These are phyloP conservation scores for Ramularia endophylla DNA, from an alignment of 2,329 filamentous ascomycete species.

Conservation along the genomic window DNA sequence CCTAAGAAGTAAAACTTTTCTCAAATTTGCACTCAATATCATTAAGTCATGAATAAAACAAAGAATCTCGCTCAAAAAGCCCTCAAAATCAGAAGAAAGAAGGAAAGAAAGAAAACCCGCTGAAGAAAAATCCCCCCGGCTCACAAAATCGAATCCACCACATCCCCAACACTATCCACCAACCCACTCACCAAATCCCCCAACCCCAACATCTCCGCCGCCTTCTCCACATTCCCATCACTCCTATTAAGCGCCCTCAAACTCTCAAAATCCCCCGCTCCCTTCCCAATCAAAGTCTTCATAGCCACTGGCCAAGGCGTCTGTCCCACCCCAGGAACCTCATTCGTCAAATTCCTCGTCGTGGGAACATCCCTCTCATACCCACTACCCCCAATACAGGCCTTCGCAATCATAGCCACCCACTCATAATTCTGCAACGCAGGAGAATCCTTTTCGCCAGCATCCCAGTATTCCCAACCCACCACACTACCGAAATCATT, in stretches of 20 bases:
- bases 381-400: not conserved
- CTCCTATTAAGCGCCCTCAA: conserved; percentile 16
- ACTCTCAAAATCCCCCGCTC: conserved; percentile 9
- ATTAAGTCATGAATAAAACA: too few species aligned
- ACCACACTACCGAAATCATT: conserved; percentile 22
- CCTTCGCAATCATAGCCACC: not conserved
- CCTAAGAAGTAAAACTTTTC: too few species aligned
- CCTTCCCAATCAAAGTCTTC: conserved; percentile 8
- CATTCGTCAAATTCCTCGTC: too few species aligned
- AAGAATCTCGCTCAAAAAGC: too few species aligned
- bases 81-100: too few species aligned
- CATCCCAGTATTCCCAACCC: conserved; percentile 29
- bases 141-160: not conserved
- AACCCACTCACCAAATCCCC: not conserved
- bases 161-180: not conserved
- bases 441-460: conserved; percentile 12
- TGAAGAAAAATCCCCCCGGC: not conserved
- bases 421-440: not conserved
- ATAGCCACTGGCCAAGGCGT: conserved; percentile 18
- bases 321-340: too few species aligned
- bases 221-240: conserved; percentile 10
- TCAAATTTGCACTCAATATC: too few species aligned
- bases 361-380: conserved; percentile 3
- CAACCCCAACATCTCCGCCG: conserved; percentile 10
- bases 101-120: too few species aligned